Evolutionary conservation across 169 alveolate genomes (phyloP), one percentile per base, ranked within the genome.

Genomic region (Cryptosporidium viatorum): DNA sequence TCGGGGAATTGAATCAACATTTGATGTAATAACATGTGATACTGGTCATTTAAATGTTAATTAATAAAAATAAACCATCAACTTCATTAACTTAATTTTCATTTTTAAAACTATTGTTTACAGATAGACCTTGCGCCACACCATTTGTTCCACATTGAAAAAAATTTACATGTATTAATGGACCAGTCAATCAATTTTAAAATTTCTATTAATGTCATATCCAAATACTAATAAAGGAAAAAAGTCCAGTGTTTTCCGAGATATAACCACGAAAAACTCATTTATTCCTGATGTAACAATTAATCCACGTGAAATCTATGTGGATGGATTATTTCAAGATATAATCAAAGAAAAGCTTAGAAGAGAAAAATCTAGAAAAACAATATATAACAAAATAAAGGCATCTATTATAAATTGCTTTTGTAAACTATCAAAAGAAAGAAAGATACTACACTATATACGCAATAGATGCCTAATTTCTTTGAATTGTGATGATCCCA

Each of bases 251-350:
- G 59, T 23, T 21, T 52, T 62, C 45, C 86, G 16, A 55, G 33
- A 52, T 9, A 60, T 48, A 29, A 41, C 68, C 14, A 60, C 55
- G 7, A 59, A 65, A 21, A 35, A n/a, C 23, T 80, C 89, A 23
- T 80, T 62, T 43, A 80, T 80, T 48, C 89, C 89, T 0, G 89
- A 80, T 21, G 80, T 80, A 41, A 41, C 85, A 0, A 71, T 55
- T 3, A 65, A 65, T 37, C 10, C 33, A 10, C 8, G 9, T 33
- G 45, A 39, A 33, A 18, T 26, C 23, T 31, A 73, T 73, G 86
- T 73, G 86, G 86, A 73, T 41, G 39, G 35, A n/a, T 33, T 31
- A 55, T n/a, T 55, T 14, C 18, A 43, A 16, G 58, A 73, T 39
- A 69, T 37, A 21, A 35, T 73, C n/a, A 73, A 41, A 12, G 55